Evolutionary conservation across 129 eudicot genomes (phyloP), one percentile per base, ranked within the genome.

Genomic region (Artemisia argyi): DNA sequence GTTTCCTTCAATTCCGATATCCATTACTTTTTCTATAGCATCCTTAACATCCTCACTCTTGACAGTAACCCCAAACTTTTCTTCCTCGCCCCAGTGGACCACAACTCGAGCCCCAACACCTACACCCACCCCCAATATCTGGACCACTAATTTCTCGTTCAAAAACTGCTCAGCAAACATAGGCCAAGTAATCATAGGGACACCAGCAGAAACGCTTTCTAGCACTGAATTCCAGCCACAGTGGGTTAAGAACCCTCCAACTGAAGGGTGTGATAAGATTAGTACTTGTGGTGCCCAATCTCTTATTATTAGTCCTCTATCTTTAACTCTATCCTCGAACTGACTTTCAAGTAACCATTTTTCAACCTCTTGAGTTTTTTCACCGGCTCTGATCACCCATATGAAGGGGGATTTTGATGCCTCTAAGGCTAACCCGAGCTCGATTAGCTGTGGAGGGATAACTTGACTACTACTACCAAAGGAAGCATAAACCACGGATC

Each of bases 271-370:
- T 1, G 91, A 83, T 10, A 88, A 48, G 20, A 88, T 85, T 3
- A 85, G 70, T 12, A 79, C 22, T 30, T 88, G 96, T 52, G 91
- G 96, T 0, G 89, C 90, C 96, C 89, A 88, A 22, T 89, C 89
- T 73, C 80, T 65, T 35, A 85, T 61, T 66, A 90, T 6, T 9
- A 90, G 62, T 1, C 88, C 96, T 57, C 85, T 80, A 6, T 82
- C 84, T 75, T 55, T 63, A 2, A 66, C 49, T 71, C 91, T 83
- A 46, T 79, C 85, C 53, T 86, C 96, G 50, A 86, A 86, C 2
- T 60, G 60, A 3, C 56, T 83, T 65, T 82, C 82, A 12, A 11
- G 5, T 13, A 88, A 49, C 95, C 91, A 88, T 73, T 76, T 74
- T 67, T 83, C 85, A 0, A 83, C 11, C 59, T 85, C 96, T 7